Conservation (phyloP, 805 yeast genomes). For the Starmerella bombicola region DNA sequence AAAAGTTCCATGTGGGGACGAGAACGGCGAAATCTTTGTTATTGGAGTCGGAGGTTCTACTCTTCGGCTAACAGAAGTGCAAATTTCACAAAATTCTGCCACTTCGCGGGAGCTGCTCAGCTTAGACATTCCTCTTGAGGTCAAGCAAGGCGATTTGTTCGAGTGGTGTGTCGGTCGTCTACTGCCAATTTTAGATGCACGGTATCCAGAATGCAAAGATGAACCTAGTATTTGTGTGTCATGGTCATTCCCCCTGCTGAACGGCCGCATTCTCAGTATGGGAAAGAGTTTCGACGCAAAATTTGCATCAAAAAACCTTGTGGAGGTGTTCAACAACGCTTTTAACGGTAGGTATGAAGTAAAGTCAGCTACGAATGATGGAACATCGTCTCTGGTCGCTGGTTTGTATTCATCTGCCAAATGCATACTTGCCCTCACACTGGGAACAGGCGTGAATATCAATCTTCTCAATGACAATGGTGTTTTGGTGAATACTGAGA, state of each 20-base stretch:
- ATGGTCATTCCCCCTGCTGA: conserved; percentile 23
- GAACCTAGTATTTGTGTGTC: conserved; percentile 13
- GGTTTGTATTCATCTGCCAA: conserved; percentile 9
- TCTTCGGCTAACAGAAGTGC: conserved; percentile 15
- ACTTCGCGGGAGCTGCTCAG: conserved; percentile 3
- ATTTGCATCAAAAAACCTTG: conserved; percentile 9
- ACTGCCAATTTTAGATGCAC: conserved; percentile 2
- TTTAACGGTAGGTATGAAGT: conserved; percentile 2
- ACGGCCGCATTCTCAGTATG: conserved; percentile 20
- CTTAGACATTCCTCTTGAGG: conserved; percentile 8
- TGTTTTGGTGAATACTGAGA: conserved; percentile 17
- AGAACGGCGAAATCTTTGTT: conserved; percentile 15
- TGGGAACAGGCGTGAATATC: conserved; percentile 24
- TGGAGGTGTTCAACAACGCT: conserved; percentile 11
- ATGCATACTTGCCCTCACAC: conserved; percentile 21
- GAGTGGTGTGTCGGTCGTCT: conserved; percentile 17
- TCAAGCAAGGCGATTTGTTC: conserved; percentile 10
- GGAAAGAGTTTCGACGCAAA: conserved; percentile 20
- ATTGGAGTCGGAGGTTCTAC: conserved; percentile 24
- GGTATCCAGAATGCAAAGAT: background rate
- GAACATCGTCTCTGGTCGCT: conserved; percentile 21
- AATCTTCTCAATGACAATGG: background rate
- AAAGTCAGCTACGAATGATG: conserved; percentile 20
- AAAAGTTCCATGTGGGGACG: conserved; percentile 5
- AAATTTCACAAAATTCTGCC: background rate